These are phyloP conservation scores for Heliamphora exappendiculata DNA, from an alignment of 148 eudicot species.

Conservation along the genomic window DNA sequence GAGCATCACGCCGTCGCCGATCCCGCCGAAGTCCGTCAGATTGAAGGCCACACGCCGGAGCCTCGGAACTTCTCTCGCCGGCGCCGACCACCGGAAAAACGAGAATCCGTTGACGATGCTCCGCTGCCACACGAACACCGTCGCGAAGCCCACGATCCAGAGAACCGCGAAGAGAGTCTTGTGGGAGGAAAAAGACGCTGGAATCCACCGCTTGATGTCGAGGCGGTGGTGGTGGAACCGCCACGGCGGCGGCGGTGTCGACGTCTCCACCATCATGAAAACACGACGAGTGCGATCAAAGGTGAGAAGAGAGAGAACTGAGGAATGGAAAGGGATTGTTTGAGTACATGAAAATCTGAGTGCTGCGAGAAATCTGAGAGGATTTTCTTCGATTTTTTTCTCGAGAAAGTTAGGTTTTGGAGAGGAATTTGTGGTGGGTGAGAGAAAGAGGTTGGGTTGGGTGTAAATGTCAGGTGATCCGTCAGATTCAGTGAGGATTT, in stretches of 20 bases:
- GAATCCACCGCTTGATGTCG: conserved; percentile 43
- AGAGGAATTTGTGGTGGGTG: too few species aligned
- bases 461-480: too few species aligned
- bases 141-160: conserved; percentile 52
- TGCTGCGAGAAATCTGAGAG: too few species aligned
- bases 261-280: conserved; percentile 20
- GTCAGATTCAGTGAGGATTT: too few species aligned
- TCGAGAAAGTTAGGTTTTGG: too few species aligned
- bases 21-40: conserved; percentile 68
- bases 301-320: background rate
- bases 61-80: conserved; percentile 36
- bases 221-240: conserved; percentile 35
- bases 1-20: conserved; percentile 64
- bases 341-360: conserved; percentile 2
- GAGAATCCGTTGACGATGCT: conserved; percentile 29
- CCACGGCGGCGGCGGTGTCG: conserved; percentile 17
- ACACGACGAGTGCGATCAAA: background rate
- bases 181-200: conserved; percentile 37
- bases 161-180: conserved; percentile 52
- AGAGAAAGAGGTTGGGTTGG: too few species aligned
- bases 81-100: conserved; percentile 30
- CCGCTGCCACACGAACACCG: conserved; percentile 61
- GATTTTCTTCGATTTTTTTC: too few species aligned
- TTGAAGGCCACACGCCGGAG: conserved; percentile 63
- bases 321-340: background rate